These are phyloP conservation scores for Verticillium klebahnii DNA, from an alignment of 2,329 filamentous ascomycete genomes.

Conservation along the genomic window DNA sequence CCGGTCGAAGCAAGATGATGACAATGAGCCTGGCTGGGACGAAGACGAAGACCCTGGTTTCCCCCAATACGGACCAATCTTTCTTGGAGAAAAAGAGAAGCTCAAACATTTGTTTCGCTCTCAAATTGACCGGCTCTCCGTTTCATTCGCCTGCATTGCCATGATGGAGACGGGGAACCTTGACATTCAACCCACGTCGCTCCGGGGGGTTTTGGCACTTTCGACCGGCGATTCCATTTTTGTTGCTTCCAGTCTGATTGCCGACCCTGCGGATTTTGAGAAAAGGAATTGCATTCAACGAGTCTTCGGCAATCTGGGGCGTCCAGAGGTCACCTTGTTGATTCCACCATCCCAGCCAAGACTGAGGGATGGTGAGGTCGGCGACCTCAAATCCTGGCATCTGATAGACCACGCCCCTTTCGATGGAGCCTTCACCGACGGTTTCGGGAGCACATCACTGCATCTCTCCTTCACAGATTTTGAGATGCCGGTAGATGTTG, in stretches of 20 bases:
- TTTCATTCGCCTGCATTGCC: slow-evolving; percentile 1
- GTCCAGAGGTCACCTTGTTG: neutral
- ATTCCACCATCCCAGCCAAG: neutral
- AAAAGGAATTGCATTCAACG: neutral
- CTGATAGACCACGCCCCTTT: neutral
- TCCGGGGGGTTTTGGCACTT: neutral
- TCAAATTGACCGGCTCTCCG: neutral
- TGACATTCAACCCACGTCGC: neutral
- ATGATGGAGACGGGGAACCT: neutral
- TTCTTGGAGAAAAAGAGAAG: no score
- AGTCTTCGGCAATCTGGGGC: neutral
- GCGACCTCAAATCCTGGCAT: neutral
- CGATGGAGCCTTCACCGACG: slow-evolving; percentile 1
- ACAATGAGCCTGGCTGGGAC: no score
- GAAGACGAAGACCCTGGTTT: no score
- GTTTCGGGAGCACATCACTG: neutral
- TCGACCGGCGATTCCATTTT: slow-evolving; percentile 2
- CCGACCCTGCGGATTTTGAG: neutral
- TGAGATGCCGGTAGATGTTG: neutral
- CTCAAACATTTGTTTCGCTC: neutral
- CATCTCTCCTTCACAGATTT: neutral
- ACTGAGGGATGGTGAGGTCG: neutral
- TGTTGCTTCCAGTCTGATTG: neutral
- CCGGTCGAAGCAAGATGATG: no score
- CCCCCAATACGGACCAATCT: no score